Evolutionary conservation across 2,329 filamentous ascomycete species (phyloP), one percentile per base, ranked within the genome.

Genomic region (Phoma sp.): DNA sequence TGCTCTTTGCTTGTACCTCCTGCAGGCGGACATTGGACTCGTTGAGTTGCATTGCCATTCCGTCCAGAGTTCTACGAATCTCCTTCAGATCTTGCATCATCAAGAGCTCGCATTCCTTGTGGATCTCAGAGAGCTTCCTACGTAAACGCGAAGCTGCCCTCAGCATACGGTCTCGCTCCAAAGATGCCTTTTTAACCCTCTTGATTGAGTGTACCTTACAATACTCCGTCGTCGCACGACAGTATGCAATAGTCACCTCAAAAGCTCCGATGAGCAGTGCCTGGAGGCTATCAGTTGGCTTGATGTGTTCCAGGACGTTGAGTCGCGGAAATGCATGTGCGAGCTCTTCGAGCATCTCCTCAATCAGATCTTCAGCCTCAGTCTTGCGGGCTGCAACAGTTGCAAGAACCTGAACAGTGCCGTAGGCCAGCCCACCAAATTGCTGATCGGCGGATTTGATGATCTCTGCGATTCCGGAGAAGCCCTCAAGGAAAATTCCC

Each of bases 381-480:
- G 37, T 39, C 18, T 55, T 55, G 9, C 24, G 23, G 6, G 38
- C 22, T 2, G 52, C 52, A 29, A 55, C 39, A 14, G 30, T 38
- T 7, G 43, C 37, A 14, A 55, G 47, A 5, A 55, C 29, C 6
- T 45, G 22, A 9, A 55, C 29, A 2, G 52, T 55, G n/a, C 52
- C 45, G n/a, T 49, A 55, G 4, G 52, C 52, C n/a, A 55, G 35
- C 6, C 52, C 52, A 27, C 52, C 52, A 23, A 55, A 55, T 35
- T 55, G 52, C 9, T 49, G 45, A 24, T 55, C 52, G 3, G 45
- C 52, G 4, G 37, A 39, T 27, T 49, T 49, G 9, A 45, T 33
- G 7, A 47, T 45, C 11, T 55, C 52, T 14, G 41, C 52, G 18
- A 55, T 40, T 13, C 45, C 52, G 7, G 52, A 48, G 22, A 49